Percentiles rank a stretch among this genome's conserved stretches.
Evolutionary conservation across 805 yeast species (phyloP).

Genomic region (Ogataea haglerorum): DNA sequence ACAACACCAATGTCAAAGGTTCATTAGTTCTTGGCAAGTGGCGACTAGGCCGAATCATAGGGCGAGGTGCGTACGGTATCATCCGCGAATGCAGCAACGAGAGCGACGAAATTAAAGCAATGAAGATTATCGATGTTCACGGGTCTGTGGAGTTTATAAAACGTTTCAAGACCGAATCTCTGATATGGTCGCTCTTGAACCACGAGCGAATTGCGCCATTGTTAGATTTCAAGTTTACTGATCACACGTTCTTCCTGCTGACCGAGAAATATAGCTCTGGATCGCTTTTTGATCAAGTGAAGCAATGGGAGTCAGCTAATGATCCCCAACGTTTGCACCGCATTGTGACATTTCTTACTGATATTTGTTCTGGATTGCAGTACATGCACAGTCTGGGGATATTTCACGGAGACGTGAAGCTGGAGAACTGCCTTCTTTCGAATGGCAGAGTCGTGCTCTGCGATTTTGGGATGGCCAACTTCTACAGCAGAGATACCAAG

Average conservation of each 20-base stretch:
- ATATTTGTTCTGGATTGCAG: constrained; percentile 54
- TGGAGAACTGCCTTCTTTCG: constrained; percentile 70
- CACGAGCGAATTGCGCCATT: constrained; percentile 67
- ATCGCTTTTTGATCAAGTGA: constrained; percentile 72
- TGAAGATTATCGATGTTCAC: constrained; percentile 30
- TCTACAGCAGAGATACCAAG: constrained; percentile 16
- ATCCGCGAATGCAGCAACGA: constrained; percentile 42
- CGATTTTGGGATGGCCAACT: constrained; percentile 81
- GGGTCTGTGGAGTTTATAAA: constrained; percentile 46
- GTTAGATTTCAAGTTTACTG: constrained; percentile 57
- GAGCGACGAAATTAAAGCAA: constrained; percentile 24
- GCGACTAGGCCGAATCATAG: constrained; percentile 68
- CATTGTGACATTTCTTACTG: constrained; percentile 42
- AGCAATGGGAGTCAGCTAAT: constrained; percentile 51
- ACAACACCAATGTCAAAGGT: constrained; percentile 58
- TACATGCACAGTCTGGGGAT: constrained; percentile 63
- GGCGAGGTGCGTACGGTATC: constrained; percentile 89
- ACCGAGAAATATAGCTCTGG: constrained; percentile 72
- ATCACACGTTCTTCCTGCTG: constrained; percentile 60
- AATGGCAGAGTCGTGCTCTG: constrained; percentile 53
- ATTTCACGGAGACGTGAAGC: constrained; percentile 80
- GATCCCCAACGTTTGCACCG: constrained; percentile 13
- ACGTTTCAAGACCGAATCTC: constrained; percentile 67
- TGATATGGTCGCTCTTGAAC: constrained; percentile 67
- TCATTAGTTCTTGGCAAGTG: constrained; percentile 54